Evolutionary conservation across 495 filamentous ascomycete species (phyloP), one percentile per base, ranked within the genome.

Genomic region (Sordaria brevicollis): DNA sequence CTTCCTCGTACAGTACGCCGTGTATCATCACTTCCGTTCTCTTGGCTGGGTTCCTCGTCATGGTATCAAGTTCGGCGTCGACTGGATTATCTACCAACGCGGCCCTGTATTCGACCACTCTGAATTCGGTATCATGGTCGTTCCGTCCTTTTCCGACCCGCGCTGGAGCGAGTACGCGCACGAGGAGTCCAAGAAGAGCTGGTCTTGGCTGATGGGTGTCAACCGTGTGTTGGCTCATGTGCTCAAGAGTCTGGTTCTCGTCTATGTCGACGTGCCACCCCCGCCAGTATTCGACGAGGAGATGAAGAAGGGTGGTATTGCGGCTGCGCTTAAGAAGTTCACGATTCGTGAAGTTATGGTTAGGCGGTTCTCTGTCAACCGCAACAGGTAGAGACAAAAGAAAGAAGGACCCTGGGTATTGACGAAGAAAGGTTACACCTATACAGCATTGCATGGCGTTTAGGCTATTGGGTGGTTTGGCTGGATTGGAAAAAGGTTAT

Each of bases 21-120:
- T 91, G 15, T 99, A 97, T 75, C 95, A 99, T 75, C 95, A 99
- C 79, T 99, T 95, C 81, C 92, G 95, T 31, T 96, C 93, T 7
- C 85, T 98, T 0, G 95, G 95, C 65, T 99, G 95, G 95, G 92
- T 97, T n/a, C 89, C 94, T 1, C 91, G 96, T 19, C 88, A 91
- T 31, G 95, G 96, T 43, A 88, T 97, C 74, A 99, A 99, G 79
- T 99, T 99, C 76, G 92, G 90, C 68, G 91, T 92, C 33, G 96
- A 99, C 79, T 97, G 90, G 81, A 84, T 99, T 29, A 86, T 99
- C 31, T 99, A 99, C 81, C 89, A 93, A 70, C 90, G 93, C n/a
- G 95, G 95, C 0, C 95, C 96, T 0, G 94, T 93, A 2, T 98
- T 97, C 78, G 86, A 91, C 7, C 95, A 99, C 77, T 94, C 94